Evolutionary conservation across 2,329 filamentous ascomycete genomes (phyloP), one percentile per base, ranked within the genome.

Genomic region (Fusarium coffeatum): DNA sequence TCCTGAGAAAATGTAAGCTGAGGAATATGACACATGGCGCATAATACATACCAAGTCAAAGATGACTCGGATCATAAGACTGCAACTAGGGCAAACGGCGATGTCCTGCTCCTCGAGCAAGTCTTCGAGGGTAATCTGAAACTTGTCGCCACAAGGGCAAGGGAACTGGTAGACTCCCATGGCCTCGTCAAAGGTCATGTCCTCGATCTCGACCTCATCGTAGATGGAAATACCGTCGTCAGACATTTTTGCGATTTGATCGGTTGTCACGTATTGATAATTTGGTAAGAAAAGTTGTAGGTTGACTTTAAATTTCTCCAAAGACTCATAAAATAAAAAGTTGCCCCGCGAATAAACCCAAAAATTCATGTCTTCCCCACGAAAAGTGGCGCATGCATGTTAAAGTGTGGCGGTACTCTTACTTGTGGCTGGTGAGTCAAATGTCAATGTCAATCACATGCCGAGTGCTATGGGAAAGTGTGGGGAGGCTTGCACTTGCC

Each of bases 161-260:
- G 96, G 96, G 80, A 97, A 97, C 82, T 95, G 92, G 84, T 97
- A 99, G 74, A 97, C 91, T 80, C 97, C 91, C 42, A 94, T 87
- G 6, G 86, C 85, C 48, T 89, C 83, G 80, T 98, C 94, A 80
- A 89, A 98, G 76, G 92, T 96, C 94, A 98, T 97, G 82, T 99
- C 96, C 81, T 98, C 95, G 83, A 98, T 98, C 80, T 98, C 95
- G 81, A 98, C 95, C 82, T 98, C 95, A 78, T 98, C 95, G 85
- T 98, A 98, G 79, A 97, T 93, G 73, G 91, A 89, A 60, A 91
- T 81, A 34, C 83, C 85, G 70, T 91, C 87, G 78, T 90, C 89
- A 37, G 89, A 85, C 88, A 90, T 90, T 59, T 72, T 82, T 58
- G 46, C 28, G 25, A 30, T 32, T 46, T 15, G 49, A 55, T 50